A percentile compares a stretch with the other conserved stretches of the same genome.
These are phyloP conservation scores for Calonectria pteridis DNA, from an alignment of 2,329 filamentous ascomycete species.

Conservation along the genomic window DNA sequence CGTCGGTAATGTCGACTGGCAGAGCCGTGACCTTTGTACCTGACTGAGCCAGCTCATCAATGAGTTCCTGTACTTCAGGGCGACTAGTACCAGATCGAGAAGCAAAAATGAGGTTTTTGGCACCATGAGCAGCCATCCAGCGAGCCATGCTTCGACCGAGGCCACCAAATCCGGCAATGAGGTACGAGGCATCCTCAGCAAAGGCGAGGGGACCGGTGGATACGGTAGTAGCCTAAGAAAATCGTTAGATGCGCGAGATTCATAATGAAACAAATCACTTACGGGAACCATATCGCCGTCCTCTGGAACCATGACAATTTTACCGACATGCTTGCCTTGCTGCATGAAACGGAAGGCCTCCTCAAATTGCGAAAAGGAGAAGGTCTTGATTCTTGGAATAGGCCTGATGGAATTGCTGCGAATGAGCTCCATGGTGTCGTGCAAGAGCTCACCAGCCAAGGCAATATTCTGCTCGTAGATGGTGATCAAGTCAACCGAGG, in stretches of 20 bases:
- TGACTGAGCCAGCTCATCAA: conserved; percentile 18
- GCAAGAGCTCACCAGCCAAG: neutral
- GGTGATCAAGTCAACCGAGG: conserved; percentile 18
- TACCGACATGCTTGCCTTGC: conserved; percentile 22
- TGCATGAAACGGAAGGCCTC: conserved; percentile 25
- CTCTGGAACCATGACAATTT: conserved; percentile 12
- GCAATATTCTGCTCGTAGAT: conserved; percentile 1
- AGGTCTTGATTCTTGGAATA: neutral
- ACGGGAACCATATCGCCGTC: conserved; percentile 7
- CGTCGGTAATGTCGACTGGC: neutral
- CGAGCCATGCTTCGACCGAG: conserved; percentile 12
- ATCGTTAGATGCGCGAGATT: neutral
- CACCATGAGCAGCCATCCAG: conserved; percentile 12
- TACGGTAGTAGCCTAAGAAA: neutral
- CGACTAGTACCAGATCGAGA: conserved; percentile 43
- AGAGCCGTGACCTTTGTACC: neutral
- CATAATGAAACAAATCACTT: neutral
- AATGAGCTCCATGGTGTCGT: neutral
- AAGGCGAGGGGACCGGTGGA: neutral
- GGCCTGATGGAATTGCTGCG: neutral
- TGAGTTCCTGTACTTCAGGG: conserved; percentile 30
- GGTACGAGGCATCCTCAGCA: neutral
- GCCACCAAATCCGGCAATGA: conserved; percentile 18
- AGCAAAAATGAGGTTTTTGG: conserved; percentile 44
- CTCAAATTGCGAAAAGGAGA: neutral